Conservation (phyloP, 78 protist genomes). For the Polysphondylium violaceum region DNA sequence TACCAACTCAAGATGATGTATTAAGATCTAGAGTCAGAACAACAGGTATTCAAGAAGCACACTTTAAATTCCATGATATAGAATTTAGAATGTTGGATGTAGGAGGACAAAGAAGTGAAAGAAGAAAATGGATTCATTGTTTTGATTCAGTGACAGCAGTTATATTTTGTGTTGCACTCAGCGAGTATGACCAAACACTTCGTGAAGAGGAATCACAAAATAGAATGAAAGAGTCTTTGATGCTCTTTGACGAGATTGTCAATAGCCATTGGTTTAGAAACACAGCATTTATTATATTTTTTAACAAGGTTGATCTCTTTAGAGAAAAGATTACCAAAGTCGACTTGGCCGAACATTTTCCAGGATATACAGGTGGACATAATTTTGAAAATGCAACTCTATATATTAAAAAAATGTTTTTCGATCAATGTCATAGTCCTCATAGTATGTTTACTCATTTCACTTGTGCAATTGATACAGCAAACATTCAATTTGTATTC, state of each 20-base stretch:
- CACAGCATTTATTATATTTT: conserved; percentile 84
- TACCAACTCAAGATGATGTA: conserved; percentile 85
- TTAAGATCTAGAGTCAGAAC: conserved; percentile 78
- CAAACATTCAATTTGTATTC: conserved; percentile 85
- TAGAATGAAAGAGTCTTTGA: conserved; percentile 87
- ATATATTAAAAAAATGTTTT: conserved; percentile 72
- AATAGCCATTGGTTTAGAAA: conserved; percentile 82
- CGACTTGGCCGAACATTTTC: conserved; percentile 80
- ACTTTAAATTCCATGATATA: conserved; percentile 67
- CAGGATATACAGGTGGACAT: conserved; percentile 80
- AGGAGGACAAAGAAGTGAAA: conserved; percentile 89
- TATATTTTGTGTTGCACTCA: conserved; percentile 84
- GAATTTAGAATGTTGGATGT: conserved; percentile 87
- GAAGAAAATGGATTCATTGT: conserved; percentile 87
- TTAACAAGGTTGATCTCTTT: conserved; percentile 90
- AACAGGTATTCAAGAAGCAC: conserved; percentile 83
- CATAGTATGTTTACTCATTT: conserved; percentile 78
- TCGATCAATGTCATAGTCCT: conserved; percentile 23
- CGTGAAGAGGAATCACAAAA: conserved; percentile 85
- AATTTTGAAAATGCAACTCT: conserved; percentile 51
- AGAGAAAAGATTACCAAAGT: conserved; percentile 78
- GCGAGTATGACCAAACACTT: conserved; percentile 88
- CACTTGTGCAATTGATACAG: conserved; percentile 91
- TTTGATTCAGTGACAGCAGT: conserved; percentile 87
- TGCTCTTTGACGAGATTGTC: conserved; percentile 84